Conservation (phyloP, 208 protist species). For the Trypanosoma vivax region DNA sequence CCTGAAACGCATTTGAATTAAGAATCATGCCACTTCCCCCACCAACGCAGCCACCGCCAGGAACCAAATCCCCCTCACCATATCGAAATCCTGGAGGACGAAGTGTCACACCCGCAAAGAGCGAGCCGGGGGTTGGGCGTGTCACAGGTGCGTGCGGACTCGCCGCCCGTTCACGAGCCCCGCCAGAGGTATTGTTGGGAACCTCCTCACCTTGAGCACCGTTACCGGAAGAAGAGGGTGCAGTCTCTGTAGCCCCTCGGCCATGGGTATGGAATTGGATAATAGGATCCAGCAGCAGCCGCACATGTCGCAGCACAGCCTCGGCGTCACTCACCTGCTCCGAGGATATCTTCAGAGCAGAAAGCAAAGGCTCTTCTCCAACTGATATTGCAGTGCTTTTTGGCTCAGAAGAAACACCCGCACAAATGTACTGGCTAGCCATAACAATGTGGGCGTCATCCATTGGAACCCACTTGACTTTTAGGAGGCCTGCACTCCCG, state of each 20-base stretch:
- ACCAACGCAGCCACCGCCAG: slow-evolving; percentile 31
- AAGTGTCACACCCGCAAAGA: slow-evolving; percentile 37
- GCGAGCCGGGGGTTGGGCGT: not conserved
- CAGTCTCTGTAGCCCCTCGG: no score
- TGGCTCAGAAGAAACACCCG: not conserved
- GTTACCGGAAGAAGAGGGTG: no score
- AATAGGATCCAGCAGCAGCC: no score
- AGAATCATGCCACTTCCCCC: slow-evolving; percentile 46
- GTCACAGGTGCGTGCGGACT: not conserved
- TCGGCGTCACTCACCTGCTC: no score
- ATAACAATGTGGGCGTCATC: slow-evolving; percentile 10
- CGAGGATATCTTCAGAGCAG: no score
- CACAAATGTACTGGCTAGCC: slow-evolving; percentile 1
- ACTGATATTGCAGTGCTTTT: slow-evolving; percentile 7
- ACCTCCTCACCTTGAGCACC: not conserved
- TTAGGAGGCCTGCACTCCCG: not conserved
- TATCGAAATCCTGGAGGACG: slow-evolving; percentile 56
- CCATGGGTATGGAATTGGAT: no score
- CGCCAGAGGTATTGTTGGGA: no score
- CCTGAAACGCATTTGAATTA: slow-evolving; percentile 33
- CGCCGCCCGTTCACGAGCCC: not conserved
- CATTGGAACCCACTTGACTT: slow-evolving; percentile 20
- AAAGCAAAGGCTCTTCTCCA: slow-evolving; percentile 12
- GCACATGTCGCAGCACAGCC: no score
- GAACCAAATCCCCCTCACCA: slow-evolving; percentile 63